phyloP scores from a whole-genome alignment of 306 rosid genomes.

The Inga laurina region DNA sequence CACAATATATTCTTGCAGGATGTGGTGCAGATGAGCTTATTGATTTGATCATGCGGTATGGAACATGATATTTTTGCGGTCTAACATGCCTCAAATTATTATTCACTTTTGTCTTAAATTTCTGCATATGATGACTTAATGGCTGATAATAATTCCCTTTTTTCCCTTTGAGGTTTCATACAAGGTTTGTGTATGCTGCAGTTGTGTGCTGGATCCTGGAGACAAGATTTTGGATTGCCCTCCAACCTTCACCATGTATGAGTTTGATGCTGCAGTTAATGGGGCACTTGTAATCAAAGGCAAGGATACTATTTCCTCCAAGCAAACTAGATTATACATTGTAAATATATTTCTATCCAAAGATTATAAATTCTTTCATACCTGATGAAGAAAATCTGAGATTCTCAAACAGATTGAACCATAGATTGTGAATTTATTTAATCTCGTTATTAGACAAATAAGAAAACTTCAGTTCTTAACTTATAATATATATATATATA shows the following conservation, averaged over 20 bases:
- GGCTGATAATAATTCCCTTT: background rate
- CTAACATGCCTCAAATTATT: constrained; percentile 25
- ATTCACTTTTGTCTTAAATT: constrained; percentile 10
- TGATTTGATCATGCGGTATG: constrained; percentile 93
- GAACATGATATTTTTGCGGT: background rate
- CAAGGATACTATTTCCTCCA: constrained; percentile 17
- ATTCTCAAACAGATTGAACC: constrained; percentile 10
- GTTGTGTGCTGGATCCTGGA: constrained; percentile 95
- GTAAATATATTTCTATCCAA: background rate
- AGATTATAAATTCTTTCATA: background rate
- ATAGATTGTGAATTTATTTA: background rate
- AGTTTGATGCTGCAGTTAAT: constrained; percentile 94
- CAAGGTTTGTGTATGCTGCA: constrained; percentile 36
- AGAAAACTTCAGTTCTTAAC: background rate
- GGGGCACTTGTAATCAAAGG: constrained; percentile 89
- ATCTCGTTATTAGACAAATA: background rate
- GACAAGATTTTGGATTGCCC: constrained; percentile 97
- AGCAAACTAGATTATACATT: background rate
- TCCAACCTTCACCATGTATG: constrained; percentile 97
- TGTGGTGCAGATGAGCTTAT: constrained; percentile 99
- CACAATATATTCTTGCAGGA: constrained; percentile 86
- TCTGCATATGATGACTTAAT: background rate
- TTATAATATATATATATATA: background rate
- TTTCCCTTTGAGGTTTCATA: constrained; percentile 16
- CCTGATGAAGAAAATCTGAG: constrained; percentile 2